Evolutionary conservation across 2,329 filamentous ascomycete genomes (phyloP), one percentile per base, ranked within the genome.

Genomic region (Talaromyces sp.): DNA sequence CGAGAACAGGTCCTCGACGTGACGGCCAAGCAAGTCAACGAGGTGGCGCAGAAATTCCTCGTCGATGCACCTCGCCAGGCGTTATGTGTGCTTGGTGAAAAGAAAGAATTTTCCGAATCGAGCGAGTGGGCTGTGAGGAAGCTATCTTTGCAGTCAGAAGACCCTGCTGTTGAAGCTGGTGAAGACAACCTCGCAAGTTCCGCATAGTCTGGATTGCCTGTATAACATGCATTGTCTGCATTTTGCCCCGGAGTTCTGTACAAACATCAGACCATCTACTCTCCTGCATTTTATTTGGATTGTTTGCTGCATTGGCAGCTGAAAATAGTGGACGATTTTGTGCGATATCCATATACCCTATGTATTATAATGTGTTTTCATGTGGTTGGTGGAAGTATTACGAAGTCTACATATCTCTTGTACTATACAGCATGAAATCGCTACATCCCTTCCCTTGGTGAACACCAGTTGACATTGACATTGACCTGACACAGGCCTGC

Each of bases 1-100:
- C 84, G 95, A 68, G 90, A 95, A 76, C 87, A 89, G 71, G 82
- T 99, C 61, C 83, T 99, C 4, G 94, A 97, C 73, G 93, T 97
- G 44, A 91, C 85, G 2, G 87, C 87, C 64, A 85, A 89, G 65
- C 88, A 96, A 68, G 90, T 99, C 9, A 87, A 88, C 64, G 83
- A 88, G 50, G 93, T 88, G 12, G 95, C 95, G 0, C 88, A 96
- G 69, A 85, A 87, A 68, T 96, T 92, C 73, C 81, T 96, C 14
- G 88, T 96, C 31, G 85, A 91, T 53, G 55, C 27, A 9, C 16
- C 42, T 2, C 78, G 82, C 42, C 76, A 86, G 64, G 87, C 87
- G 62, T 85, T 86, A 59, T 80, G 89, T 27, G 89, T 98, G 65
- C 81, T 99, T 4, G 94, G 94, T 42, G 89, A 94, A 79, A 90